Evolutionary conservation across 2,329 filamentous ascomycete genomes (phyloP).

Genomic region (Scleromitrula shiraiana): DNA sequence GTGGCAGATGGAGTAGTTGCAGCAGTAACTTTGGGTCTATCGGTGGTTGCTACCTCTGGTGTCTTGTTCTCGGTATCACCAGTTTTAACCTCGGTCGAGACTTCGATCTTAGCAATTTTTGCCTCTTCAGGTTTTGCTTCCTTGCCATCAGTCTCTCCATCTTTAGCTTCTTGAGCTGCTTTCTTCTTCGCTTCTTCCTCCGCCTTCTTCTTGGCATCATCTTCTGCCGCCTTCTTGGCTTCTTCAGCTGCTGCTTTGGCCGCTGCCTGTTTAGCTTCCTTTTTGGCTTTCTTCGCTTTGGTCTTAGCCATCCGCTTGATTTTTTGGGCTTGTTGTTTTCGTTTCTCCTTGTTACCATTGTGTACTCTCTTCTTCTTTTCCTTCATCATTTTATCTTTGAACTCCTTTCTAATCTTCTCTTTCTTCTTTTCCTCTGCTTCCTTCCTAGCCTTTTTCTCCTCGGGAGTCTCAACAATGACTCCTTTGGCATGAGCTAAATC

Average conservation of each 20-base stretch:
- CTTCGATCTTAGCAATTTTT: neutral
- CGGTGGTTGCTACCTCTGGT: neutral
- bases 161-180: conserved; percentile 7
- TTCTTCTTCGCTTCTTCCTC: conserved; percentile 5
- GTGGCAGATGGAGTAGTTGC: no score
- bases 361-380: conserved; percentile 24
- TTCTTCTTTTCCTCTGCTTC: conserved; percentile 37
- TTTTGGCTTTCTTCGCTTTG: conserved; percentile 13
- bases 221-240: neutral
- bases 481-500: conserved; percentile 55
- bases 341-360: conserved; percentile 13
- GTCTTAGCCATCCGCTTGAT: conserved; percentile 12
- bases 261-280: conserved; percentile 7
- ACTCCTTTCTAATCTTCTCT: conserved; percentile 31
- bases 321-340: conserved; percentile 8
- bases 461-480: conserved; percentile 36
- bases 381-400: conserved; percentile 31
- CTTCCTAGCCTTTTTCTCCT: conserved; percentile 37
- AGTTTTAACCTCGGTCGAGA: neutral
- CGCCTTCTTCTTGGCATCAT: neutral
- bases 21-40: no score
- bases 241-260: conserved; percentile 13
- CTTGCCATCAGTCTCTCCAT: conserved; percentile 10
- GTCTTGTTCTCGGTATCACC: conserved; percentile 9
- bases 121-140: conserved; percentile 7